Evolutionary conservation across 805 yeast species (phyloP).

Genomic region (Monosporozyma siamensis): DNA sequence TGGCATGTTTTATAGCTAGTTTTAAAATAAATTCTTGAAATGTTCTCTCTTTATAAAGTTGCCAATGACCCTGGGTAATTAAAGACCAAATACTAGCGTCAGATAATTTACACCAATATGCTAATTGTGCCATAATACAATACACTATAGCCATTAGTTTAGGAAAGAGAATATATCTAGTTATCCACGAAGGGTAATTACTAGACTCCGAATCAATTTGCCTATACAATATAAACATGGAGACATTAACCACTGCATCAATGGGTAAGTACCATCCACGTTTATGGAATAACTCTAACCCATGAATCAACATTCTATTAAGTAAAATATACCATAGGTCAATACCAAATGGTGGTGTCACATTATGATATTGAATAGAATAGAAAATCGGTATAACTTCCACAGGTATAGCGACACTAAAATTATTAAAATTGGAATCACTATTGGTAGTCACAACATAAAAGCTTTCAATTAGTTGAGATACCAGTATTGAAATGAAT

Average conservation of each 20-base stretch:
- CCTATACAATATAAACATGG: background rate
- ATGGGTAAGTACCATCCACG: slow-evolving; percentile 32
- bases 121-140: background rate
- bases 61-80: background rate
- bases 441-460: slow-evolving; percentile 41
- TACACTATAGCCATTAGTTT: background rate
- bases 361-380: background rate
- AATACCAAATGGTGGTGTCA: background rate
- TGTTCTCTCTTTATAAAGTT: background rate
- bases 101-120: background rate
- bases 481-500: slow-evolving; percentile 26
- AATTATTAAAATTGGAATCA: slow-evolving; percentile 13
- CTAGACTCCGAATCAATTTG: background rate
- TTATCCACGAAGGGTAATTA: background rate
- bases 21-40: background rate
- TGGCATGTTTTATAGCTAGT: slow-evolving; percentile 8
- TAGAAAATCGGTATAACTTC: background rate
- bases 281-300: slow-evolving; percentile 46
- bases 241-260: background rate
- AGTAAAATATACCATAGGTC: slow-evolving; percentile 45
- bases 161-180: background rate
- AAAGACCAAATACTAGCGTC: background rate
- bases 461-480: slow-evolving; percentile 44
- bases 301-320: slow-evolving; percentile 54
- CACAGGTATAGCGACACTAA: background rate